Percentiles rank a stretch among this genome's conserved stretches.
phyloP scores from a whole-genome alignment of 2,329 filamentous ascomycete genomes.

The Aspergillus pseudoviridinutans region DNA sequence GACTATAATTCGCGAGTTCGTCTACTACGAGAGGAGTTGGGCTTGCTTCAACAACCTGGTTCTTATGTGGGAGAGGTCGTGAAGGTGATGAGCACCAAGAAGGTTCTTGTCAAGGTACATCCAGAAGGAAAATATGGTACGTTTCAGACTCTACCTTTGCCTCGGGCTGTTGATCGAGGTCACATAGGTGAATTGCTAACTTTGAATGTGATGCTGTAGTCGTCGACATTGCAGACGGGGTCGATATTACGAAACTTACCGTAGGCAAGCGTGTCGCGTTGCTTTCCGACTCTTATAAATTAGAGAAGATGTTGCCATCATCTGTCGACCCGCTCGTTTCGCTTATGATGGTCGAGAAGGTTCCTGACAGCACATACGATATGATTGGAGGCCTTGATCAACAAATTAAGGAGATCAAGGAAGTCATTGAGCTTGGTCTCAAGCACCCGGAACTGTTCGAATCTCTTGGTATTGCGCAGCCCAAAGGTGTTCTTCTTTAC shows the following conservation, averaged over 20 bases:
- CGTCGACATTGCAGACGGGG: conserved; percentile 89
- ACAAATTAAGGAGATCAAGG: conserved; percentile 99
- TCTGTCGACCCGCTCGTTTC: conserved; percentile 98
- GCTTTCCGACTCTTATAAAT: conserved; percentile 95
- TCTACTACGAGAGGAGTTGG: conserved; percentile 89
- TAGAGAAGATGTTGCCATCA: conserved; percentile 96
- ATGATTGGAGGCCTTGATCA: conserved; percentile 99
- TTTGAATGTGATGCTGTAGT: conserved; percentile 51
- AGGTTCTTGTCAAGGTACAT: conserved; percentile 97
- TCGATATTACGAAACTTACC: conserved; percentile 93
- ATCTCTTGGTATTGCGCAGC: conserved; percentile 96
- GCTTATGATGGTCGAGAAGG: conserved; percentile 99
- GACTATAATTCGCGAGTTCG: conserved; percentile 99
- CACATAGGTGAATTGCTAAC: conserved; percentile 4
- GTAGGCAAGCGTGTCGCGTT: conserved; percentile 96
- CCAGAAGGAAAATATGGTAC: conserved; percentile 99
- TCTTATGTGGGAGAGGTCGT: conserved; percentile 99
- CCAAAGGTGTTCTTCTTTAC: conserved; percentile 95
- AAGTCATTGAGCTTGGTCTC: conserved; percentile 96
- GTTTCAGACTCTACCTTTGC: conserved; percentile 25
- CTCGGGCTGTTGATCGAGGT: neutral
- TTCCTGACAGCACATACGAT: conserved; percentile 98
- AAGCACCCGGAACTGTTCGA: conserved; percentile 99
- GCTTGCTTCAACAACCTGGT: conserved; percentile 90
- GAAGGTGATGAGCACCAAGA: conserved; percentile 99